Percentiles rank a stretch among this genome's conserved stretches.
phyloP scores from a whole-genome alignment of 805 yeast species.

The Scheffersomyces stipitis region DNA sequence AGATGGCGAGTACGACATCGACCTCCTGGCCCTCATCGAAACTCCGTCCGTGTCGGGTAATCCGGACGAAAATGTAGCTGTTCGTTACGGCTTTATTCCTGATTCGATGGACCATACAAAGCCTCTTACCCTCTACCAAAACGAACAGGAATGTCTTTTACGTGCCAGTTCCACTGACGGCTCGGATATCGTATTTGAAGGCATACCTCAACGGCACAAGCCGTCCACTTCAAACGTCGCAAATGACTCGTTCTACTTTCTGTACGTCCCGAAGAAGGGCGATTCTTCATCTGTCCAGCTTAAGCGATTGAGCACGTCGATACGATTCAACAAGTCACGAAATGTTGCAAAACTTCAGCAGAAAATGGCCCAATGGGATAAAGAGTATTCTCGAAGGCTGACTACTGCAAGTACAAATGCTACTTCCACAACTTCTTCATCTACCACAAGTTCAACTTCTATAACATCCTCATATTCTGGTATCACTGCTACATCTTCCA shows the following conservation, averaged over 20 bases:
- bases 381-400: slow-evolving; percentile 1
- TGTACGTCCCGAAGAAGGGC: slow-evolving; percentile 15
- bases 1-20: slow-evolving; percentile 47
- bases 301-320: slow-evolving; percentile 28
- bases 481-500: not conserved
- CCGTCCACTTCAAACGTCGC: slow-evolving; percentile 6
- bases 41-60: slow-evolving; percentile 10
- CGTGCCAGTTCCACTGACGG: slow-evolving; percentile 27
- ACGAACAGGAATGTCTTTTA: slow-evolving; percentile 31
- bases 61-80: slow-evolving; percentile 21
- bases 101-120: slow-evolving; percentile 39
- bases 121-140: slow-evolving; percentile 34
- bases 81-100: slow-evolving; percentile 43
- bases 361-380: slow-evolving; percentile 23
- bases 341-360: slow-evolving; percentile 29
- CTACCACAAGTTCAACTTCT: too few relatives aligned
- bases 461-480: not conserved
- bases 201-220: slow-evolving; percentile 30
- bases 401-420: not conserved
- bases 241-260: slow-evolving; percentile 32
- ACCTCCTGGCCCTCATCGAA: slow-evolving; percentile 24
- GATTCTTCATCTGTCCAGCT: slow-evolving; percentile 17
- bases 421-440: not conserved
- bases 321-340: slow-evolving; percentile 38
- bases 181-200: slow-evolving; percentile 36